These are phyloP conservation scores for Phytophthora boehmeriae DNA, from an alignment of 352 stramenopile species.

Conservation along the genomic window DNA sequence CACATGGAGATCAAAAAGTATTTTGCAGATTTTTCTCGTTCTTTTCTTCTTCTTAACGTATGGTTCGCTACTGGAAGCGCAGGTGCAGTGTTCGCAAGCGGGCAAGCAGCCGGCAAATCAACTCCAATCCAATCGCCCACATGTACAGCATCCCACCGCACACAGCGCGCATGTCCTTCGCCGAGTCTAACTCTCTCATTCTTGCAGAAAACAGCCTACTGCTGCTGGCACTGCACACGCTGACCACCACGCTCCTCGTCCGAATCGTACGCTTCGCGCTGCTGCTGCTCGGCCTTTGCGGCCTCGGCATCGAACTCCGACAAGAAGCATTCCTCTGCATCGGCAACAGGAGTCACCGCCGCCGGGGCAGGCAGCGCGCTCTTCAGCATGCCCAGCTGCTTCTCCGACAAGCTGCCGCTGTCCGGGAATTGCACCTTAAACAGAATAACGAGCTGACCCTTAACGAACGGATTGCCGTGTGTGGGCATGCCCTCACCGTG, in stretches of 20 bases:
- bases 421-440: conserved; percentile 98
- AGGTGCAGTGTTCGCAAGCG: conserved; percentile 16
- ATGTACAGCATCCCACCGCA: conserved; percentile 22
- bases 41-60: conserved; percentile 42
- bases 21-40: conserved; percentile 34
- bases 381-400: conserved; percentile 82
- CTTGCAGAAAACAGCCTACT: conserved; percentile 59
- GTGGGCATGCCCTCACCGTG: conserved; percentile 98
- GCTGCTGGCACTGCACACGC: conserved; percentile 90
- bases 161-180: conserved; percentile 26
- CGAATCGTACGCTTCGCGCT: conserved; percentile 89
- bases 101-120: conserved; percentile 10
- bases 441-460: conserved; percentile 98
- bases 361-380: conserved; percentile 57
- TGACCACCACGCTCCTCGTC: conserved; percentile 93
- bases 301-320: conserved; percentile 93
- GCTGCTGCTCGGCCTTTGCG: conserved; percentile 79
- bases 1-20: conserved; percentile 9
- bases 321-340: conserved; percentile 86
- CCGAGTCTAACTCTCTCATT: conserved; percentile 35
- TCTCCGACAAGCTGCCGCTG: conserved; percentile 82
- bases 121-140: conserved; percentile 7
- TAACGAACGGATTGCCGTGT: conserved; percentile 97
- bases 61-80: conserved; percentile 30
- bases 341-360: conserved; percentile 48